Conservation (phyloP, 2,329 filamentous ascomycete genomes). For the Botrytis galanthina region DNA sequence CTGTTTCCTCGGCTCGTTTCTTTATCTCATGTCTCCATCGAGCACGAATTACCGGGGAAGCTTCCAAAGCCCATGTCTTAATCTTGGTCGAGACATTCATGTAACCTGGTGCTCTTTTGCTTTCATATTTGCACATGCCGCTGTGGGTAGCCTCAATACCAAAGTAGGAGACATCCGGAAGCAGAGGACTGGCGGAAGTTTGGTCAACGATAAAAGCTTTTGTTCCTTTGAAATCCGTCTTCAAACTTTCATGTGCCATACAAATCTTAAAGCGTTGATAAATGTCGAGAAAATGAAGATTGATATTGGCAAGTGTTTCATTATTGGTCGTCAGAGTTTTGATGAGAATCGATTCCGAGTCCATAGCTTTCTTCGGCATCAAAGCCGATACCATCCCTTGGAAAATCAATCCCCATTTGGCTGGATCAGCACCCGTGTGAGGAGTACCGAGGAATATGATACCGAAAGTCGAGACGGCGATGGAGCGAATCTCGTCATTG, state of each 20-base stretch:
- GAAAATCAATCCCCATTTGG: constrained; percentile 64
- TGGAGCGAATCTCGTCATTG: constrained; percentile 63
- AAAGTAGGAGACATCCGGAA: constrained; percentile 69
- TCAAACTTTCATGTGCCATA: constrained; percentile 74
- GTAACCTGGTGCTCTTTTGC: constrained; percentile 62
- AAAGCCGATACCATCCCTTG: constrained; percentile 66
- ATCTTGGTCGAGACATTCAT: constrained; percentile 37
- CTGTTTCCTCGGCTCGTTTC: constrained; percentile 28
- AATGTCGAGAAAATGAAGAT: constrained; percentile 68
- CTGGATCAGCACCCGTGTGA: constrained; percentile 66
- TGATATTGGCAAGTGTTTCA: constrained; percentile 72
- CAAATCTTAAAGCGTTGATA: constrained; percentile 69
- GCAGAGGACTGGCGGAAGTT: constrained; percentile 64
- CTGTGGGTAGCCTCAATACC: constrained; percentile 73
- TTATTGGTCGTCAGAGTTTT: constrained; percentile 71
- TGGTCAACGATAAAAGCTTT: constrained; percentile 66
- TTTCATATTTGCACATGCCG: constrained; percentile 70
- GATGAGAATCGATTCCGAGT: constrained; percentile 65
- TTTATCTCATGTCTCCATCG: constrained; percentile 33
- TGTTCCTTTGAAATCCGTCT: constrained; percentile 65
- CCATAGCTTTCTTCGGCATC: constrained; percentile 63
- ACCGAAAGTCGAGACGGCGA: constrained; percentile 73
- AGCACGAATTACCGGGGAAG: constrained; percentile 26
- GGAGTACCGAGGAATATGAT: constrained; percentile 77
- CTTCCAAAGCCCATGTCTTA: constrained; percentile 34